These are phyloP conservation scores for Metschnikowia aberdeeniae DNA, from an alignment of 805 yeast genomes.

Conservation along the genomic window DNA sequence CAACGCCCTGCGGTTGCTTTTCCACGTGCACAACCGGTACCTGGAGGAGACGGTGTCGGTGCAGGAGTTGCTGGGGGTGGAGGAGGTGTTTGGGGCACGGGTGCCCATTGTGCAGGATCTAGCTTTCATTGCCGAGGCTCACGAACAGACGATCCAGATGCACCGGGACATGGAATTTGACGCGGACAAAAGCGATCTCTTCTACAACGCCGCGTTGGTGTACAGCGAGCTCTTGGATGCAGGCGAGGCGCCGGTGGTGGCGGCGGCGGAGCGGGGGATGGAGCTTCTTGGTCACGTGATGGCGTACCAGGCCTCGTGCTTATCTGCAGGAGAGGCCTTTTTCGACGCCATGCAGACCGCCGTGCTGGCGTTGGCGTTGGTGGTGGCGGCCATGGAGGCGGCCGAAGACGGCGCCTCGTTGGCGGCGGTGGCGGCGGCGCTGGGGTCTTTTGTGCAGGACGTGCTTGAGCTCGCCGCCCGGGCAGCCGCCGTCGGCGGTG, in stretches of 20 bases:
- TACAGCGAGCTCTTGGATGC: slow-evolving; percentile 46
- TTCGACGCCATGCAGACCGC: slow-evolving; percentile 34
- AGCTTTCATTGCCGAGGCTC: slow-evolving; percentile 31
- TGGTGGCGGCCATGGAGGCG: slow-evolving; percentile 29
- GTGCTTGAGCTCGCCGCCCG: slow-evolving; percentile 20
- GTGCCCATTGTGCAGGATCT: slow-evolving; percentile 40
- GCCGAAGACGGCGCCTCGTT: slow-evolving; percentile 2
- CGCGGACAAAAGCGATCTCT: slow-evolving; percentile 31
- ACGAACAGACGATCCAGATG: slow-evolving; percentile 33
- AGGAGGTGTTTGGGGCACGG: slow-evolving; percentile 28
- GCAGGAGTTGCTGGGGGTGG: slow-evolving; percentile 27
- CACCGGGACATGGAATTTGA: slow-evolving; percentile 7
- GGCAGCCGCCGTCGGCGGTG: slow-evolving; percentile 9
- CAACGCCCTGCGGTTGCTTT: slow-evolving; percentile 55
- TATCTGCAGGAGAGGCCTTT: slow-evolving; percentile 22
- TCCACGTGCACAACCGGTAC: slow-evolving; percentile 53
- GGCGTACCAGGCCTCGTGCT: slow-evolving; percentile 22
- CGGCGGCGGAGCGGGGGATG: slow-evolving; percentile 8
- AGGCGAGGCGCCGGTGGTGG: slow-evolving; percentile 14
- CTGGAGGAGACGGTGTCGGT: slow-evolving; percentile 35
- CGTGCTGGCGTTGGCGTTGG: slow-evolving; percentile 24
- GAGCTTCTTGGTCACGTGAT: slow-evolving; percentile 25
- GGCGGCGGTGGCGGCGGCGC: slow-evolving; percentile 15
- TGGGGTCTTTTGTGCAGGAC: slow-evolving; percentile 19
- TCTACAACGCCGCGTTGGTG: slow-evolving; percentile 44